Evolutionary conservation across 306 rosid genomes (phyloP).

Genomic region (Citrullus colocynthis): DNA sequence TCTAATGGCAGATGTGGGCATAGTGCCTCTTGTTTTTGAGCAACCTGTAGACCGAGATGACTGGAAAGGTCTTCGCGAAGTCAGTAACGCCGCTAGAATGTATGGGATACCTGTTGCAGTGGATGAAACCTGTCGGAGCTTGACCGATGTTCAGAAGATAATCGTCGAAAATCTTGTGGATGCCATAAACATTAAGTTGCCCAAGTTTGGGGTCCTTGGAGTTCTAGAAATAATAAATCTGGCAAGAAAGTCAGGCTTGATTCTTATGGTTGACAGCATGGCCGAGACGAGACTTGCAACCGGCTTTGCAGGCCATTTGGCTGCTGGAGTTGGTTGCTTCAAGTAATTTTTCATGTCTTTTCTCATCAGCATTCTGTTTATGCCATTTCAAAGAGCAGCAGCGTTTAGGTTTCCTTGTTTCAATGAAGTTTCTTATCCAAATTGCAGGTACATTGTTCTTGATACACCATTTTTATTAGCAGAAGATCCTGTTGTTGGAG

Average conservation of each 20-base stretch:
- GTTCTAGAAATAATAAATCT: not conserved
- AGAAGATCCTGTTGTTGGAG: conserved; percentile 18
- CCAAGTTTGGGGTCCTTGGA: conserved; percentile 15
- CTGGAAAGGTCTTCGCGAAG: conserved; percentile 12
- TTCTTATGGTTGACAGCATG: conserved; percentile 13
- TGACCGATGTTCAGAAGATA: conserved; percentile 3
- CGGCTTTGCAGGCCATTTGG: conserved; percentile 22
- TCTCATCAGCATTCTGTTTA: not conserved
- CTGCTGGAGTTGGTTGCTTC: conserved; percentile 21
- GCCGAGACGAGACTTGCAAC: conserved; percentile 16
- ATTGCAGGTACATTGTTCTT: conserved; percentile 12
- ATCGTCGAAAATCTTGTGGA: conserved; percentile 4
- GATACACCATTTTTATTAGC: conserved; percentile 11
- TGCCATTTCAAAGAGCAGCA: not conserved
- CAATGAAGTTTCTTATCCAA: not conserved
- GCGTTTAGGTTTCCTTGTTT: not conserved
- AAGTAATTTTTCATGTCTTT: conserved; percentile 2
- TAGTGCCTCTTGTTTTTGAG: conserved; percentile 16
- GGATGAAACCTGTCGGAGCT: conserved; percentile 11
- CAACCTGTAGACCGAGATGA: conserved; percentile 17
- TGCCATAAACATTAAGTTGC: conserved; percentile 12
- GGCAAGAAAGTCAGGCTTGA: conserved; percentile 11
- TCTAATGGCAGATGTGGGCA: conserved; percentile 3
- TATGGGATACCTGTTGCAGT: conserved; percentile 13
- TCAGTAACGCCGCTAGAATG: conserved; percentile 8